Conservation (phyloP, 495 filamentous ascomycete genomes). For the Achaetomiella virescens region DNA sequence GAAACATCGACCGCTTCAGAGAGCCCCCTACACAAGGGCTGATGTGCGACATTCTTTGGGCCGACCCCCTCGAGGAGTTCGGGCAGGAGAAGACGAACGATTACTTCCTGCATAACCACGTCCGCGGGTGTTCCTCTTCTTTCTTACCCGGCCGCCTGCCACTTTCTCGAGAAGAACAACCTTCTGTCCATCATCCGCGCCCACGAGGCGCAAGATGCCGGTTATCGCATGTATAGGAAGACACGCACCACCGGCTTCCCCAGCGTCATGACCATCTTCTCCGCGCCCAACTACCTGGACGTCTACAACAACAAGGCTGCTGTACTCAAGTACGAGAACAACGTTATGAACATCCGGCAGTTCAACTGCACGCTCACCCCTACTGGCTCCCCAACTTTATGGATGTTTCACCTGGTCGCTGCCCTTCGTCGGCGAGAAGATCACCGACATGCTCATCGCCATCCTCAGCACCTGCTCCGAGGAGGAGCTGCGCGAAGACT, state of each 20-base stretch:
- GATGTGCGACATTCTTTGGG: constrained; percentile 99
- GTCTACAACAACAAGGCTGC: constrained; percentile 99
- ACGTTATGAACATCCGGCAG: constrained; percentile 99
- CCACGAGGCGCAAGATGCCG: constrained; percentile 98
- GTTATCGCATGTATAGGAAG: constrained; percentile 98
- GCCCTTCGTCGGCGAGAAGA: constrained; percentile 98
- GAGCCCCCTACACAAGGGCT: constrained; percentile 95
- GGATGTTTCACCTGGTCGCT: constrained; percentile 99
- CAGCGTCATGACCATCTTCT: constrained; percentile 99
- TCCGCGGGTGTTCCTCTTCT: constrained; percentile 97
- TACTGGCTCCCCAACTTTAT: constrained; percentile 99
- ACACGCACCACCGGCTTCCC: constrained; percentile 96
- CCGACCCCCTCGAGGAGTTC: constrained; percentile 97
- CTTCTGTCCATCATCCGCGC: constrained; percentile 94
- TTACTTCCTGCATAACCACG: constrained; percentile 96
- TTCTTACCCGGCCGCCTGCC: constrained; percentile 97
- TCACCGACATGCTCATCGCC: constrained; percentile 98
- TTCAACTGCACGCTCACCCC: constrained; percentile 98
- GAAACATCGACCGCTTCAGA: constrained; percentile 91
- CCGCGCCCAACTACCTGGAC: constrained; percentile 95
- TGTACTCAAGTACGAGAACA: constrained; percentile 98
- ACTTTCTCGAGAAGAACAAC: constrained; percentile 98
- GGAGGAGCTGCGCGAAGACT: constrained; percentile 84
- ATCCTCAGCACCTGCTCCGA: constrained; percentile 98
- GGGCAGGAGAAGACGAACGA: constrained; percentile 97